These are phyloP conservation scores for Mollisia scopiformis DNA, from an alignment of 2,329 filamentous ascomycete genomes.

Conservation along the genomic window DNA sequence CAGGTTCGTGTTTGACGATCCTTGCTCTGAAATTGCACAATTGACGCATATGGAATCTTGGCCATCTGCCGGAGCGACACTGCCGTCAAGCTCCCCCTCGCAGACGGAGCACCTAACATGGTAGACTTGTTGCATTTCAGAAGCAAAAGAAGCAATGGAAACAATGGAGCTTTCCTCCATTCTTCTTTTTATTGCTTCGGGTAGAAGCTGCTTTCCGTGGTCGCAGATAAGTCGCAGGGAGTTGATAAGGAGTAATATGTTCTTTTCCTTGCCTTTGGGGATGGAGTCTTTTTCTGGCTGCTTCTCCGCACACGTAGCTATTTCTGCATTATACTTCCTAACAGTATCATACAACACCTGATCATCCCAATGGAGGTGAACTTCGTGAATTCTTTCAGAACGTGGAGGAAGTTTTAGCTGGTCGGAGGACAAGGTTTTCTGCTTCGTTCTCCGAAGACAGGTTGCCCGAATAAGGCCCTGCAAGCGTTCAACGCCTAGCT, in stretches of 20 bases:
- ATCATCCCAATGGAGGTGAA: background rate
- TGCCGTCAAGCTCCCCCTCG: background rate
- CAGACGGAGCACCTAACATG: slow-evolving; percentile 2
- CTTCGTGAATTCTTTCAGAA: background rate
- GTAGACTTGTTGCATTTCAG: slow-evolving; percentile 1
- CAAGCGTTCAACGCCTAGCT: slow-evolving; percentile 25
- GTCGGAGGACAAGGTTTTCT: slow-evolving; percentile 8
- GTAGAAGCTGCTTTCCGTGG: slow-evolving; percentile 1
- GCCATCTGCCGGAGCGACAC: background rate
- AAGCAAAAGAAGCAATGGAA: background rate
- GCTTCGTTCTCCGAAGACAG: slow-evolving; percentile 36
- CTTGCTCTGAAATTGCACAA: slow-evolving; percentile 4
- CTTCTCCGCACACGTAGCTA: background rate
- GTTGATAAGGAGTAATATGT: slow-evolving; percentile 4
- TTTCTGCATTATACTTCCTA: background rate
- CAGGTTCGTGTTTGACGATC: slow-evolving; percentile 1
- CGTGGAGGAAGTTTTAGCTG: background rate
- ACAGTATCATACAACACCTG: slow-evolving; percentile 7
- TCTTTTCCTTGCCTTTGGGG: background rate
- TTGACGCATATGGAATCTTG: slow-evolving; percentile 1
- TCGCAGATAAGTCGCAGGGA: slow-evolving; percentile 5
- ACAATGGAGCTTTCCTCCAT: background rate
- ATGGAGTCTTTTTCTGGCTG: background rate
- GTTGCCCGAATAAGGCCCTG: slow-evolving; percentile 33
- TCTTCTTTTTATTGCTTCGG: background rate